Evolutionary conservation across 352 stramenopile species (phyloP), one percentile per base, ranked within the genome.

Genomic region (Phytophthora tubulina): DNA sequence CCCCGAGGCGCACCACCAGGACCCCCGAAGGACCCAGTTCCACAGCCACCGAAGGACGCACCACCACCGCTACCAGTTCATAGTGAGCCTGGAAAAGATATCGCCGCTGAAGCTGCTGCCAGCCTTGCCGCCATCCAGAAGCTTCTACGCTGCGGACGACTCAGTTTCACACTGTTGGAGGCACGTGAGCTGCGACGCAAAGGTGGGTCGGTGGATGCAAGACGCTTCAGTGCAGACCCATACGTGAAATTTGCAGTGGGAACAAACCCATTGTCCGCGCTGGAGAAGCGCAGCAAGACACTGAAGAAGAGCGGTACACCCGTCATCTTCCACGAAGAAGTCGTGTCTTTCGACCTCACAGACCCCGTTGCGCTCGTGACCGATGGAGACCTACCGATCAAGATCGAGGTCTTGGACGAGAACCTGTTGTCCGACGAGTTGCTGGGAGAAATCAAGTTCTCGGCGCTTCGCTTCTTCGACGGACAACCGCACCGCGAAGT

Each of bases 381-480:
- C 2, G 80, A 92, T 57, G 84, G 95, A 38, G 88, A 94, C 39
- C 65, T 94, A 35, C 70, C 84, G n/a, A 69, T 92, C 46, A 81
- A 82, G 17, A 76, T 98, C 21, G 90, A 97, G 53, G 6, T 98
- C 0, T 97, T 80, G 59, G 90, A 98, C 44, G 92, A 97, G 61
- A 97, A 94, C 53, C 63, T 97, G 17, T 80, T 96, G 5, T 90
- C 88, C 0, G 90, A 97, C 59, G 92, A 98, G 55, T 60, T 97
- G 21, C 73, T 98, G 0, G 91, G 88, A 13, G 68, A 90, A 50
- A 75, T 86, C 36, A 69, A 50, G 6, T 80, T 97, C 32, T 97
- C 88, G 2, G 79, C 92, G 1, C 70, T 97, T 30, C 85, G 88
- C 0, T 95, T 94, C 55, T 89, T 97, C 32, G 82, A 97, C 33